Evolutionary conservation across 352 stramenopile genomes (phyloP), one percentile per base, ranked within the genome.

Genomic region (Phytopythium helicoides): DNA sequence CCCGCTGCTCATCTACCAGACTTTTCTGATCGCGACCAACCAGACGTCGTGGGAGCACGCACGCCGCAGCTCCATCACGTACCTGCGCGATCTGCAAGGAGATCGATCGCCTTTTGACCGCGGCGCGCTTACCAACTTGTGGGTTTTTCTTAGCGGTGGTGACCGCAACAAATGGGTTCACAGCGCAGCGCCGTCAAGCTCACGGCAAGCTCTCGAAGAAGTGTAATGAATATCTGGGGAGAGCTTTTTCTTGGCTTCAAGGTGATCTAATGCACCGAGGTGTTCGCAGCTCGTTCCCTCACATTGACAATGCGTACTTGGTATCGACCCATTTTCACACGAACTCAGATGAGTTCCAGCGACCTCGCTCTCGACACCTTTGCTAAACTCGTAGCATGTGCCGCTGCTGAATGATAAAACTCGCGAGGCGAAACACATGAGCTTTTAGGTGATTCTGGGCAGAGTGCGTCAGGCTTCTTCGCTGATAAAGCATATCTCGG

Each of bases 21-120:
- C 58, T 9, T 92, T 64, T 48, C 73, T 92, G 47, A 70, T 92
- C 31, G 81, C 77, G 5, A 81, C 75, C 11, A 92, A 92, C 62
- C 64, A 89, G 77, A 90, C 82, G 6, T 90, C 82, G 1, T 92
- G 82, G 82, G 82, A 92, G 40, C 75, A 90, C 47, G 73, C 71
- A 25, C 81, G 80, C 9, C 71, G 73, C n/a, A 61, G 54, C 5
- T 68, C 71, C 23, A 92, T 92, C 71, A 90, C 82, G 33, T 92
- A 92, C 47, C 60, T 92, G 16, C 68, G 79, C 16, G 62, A 78
- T 23, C 57, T 90, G 2, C 77, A 71, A 8, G 66, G 75, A 40
- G 81, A 80, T 28, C 55, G 58, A 1, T 89, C 78, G 14, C 82
- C 82, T 16, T 92, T 92, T 48, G 66, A 86, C 52, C 73, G 65